These are phyloP conservation scores for Neurospora tetraspora DNA, from an alignment of 495 filamentous ascomycete species.

Conservation along the genomic window DNA sequence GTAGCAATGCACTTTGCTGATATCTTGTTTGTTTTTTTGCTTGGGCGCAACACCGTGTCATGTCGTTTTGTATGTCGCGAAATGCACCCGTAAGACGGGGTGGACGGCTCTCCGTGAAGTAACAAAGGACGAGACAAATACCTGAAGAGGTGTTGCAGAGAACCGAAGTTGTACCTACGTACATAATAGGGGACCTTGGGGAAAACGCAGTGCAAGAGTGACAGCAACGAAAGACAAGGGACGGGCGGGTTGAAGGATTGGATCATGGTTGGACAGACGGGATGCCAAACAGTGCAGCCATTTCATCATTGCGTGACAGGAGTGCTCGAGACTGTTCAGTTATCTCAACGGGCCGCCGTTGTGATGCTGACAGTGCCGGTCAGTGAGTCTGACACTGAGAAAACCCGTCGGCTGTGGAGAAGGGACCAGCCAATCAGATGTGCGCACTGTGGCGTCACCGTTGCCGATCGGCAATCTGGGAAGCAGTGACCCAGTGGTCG, in stretches of 20 bases:
- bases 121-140: background rate
- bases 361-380: background rate
- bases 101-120: background rate
- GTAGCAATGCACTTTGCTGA: background rate
- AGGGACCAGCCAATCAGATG: slow-evolving; percentile 1
- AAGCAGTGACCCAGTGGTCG: background rate
- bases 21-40: background rate
- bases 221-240: background rate
- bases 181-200: background rate
- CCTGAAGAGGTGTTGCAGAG: background rate
- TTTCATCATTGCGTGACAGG: slow-evolving; percentile 14
- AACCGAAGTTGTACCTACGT: background rate
- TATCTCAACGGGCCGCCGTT: background rate
- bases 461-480: slow-evolving; percentile 10
- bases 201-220: background rate
- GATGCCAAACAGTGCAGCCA: slow-evolving; percentile 8
- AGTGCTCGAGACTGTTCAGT: background rate
- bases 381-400: background rate
- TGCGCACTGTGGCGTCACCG: slow-evolving; percentile 11
- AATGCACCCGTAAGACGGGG: background rate
- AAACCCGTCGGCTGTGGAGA: background rate
- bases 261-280: background rate
- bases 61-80: background rate
- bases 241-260: background rate
- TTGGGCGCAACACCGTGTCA: background rate